Base-by-base conservation (phyloP, 2,329 filamentous ascomycete species). In the Trichothecium sympodiale region DNA sequence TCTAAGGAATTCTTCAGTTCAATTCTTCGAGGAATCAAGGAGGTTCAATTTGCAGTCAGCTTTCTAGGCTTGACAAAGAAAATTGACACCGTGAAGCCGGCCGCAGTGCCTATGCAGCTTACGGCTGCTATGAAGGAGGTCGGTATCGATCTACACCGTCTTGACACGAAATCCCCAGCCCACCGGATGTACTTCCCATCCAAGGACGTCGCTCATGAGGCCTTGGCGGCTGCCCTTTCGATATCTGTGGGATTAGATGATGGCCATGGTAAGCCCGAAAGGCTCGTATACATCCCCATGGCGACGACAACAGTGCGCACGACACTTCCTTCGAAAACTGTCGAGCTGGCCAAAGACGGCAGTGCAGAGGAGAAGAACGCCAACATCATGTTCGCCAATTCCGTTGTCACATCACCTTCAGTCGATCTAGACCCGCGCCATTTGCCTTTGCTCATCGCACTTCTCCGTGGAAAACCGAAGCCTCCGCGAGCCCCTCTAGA, bases 141-240 rank as follows among this genome's bases (percentile, higher is more conserved):
- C 29, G 89, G 89, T 41, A 74, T 98, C 52, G 91, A 98, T 52
- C 65, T 98, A 29, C 81, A 96, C 53, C 79, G 89, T 16, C 71
- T 98, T 37, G 89, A 98, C 54, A 81, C 85, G 29, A 89, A 85
- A 49, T 94, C 88, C 13, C 87, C 91, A 1, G 87, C 89, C 0
- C 91, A 98, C 65, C 79, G 91, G 43, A 98, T 96, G 91, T 96
- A 98, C 59, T 98, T 98, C 53, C 84, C 88, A 3, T 77, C 82
- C 16, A 81, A 86, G 42, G 91, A 95, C 53, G 79, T 95, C 49
- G 91, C 91, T 10, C 91, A 98, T 55, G 89, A 98, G 64, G 91
- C 88, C 9, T 69, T 98, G 26, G 73, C 91, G 16, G 91, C 89
- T 14, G 91, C 88, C 4, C 77, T 98, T 29, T 94, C 91, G 1